Base-by-base conservation (phyloP, 768 basidiomycete species). In the Calvatia gigantea region DNA sequence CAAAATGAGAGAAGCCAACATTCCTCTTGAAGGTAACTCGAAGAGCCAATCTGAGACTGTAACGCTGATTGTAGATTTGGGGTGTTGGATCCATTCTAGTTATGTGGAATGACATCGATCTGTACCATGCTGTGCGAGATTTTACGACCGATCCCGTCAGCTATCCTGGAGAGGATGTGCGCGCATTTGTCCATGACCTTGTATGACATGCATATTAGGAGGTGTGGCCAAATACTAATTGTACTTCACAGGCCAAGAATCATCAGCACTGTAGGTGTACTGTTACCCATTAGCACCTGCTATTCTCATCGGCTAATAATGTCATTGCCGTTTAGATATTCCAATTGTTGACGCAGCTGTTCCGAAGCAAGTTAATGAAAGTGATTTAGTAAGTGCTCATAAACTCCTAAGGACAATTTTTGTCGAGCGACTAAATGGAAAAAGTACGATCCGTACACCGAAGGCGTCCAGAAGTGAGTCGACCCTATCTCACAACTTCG, bases 41-140 rank as follows among this genome's bases (percentile, higher is more conserved):
- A 61, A 57, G 51, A 41, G 23, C 39, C 33, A 39, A 44, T 52
- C 45, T 32, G 12, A 59, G n/a, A n/a, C n/a, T 25, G 42, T n/a
- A 19, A n/a, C 9, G 31, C 33, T 37, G n/a, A 42, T 50, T 21
- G 37, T 32, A 17, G 55, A 53, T 44, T 54, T 51, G 50, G 52
- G 41, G 35, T 41, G 21, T 25, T 38, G 25, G 35, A 42, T 51
- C 23, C 25, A 45, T 28, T 32, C 43, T 32, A 86, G 85, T 83
- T 41, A 87, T 87, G 77, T 89, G 87, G 87, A 88, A 85, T 62
- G 87, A 89, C 60, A 86, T 89, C 57, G 87, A 89, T 68, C 58
- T 89, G 50, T 89, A 87, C 60, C 82, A 87, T 60, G 80, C 85
- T 25, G 73, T 78, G 32, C 76, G 87, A 14, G 87, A 86, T 67